phyloP scores from a whole-genome alignment of 768 basidiomycete genomes.

The Pleurotus giganteus region DNA sequence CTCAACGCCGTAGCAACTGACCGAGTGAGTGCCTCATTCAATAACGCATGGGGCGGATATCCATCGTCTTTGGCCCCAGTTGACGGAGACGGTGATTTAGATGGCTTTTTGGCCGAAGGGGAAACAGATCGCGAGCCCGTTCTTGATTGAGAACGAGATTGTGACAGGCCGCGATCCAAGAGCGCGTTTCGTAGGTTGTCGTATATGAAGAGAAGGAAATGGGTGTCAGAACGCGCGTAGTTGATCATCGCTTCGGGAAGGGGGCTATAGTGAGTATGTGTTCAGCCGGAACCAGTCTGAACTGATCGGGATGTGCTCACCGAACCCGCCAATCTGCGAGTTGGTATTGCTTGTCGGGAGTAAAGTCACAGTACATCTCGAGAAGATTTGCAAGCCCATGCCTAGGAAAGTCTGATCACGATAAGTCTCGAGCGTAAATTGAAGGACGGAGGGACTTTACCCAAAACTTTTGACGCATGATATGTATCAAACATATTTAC shows the following conservation, averaged over 20 bases:
- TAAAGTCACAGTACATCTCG: conserved; percentile 86
- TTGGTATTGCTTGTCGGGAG: conserved; percentile 94
- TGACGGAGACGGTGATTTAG: conserved; percentile 1
- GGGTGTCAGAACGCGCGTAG: conserved; percentile 96
- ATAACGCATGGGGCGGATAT: conserved; percentile 34
- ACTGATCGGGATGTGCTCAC: conserved; percentile 30
- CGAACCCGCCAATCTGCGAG: conserved; percentile 97
- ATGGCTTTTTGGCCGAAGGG: conserved; percentile 4
- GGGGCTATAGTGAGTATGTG: conserved; percentile 42
- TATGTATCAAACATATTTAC: conserved; percentile 98
- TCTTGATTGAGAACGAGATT: conserved; percentile 32
- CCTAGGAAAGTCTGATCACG: conserved; percentile 69
- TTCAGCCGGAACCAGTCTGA: background rate
- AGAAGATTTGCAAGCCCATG: conserved; percentile 85
- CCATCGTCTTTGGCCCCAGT: background rate
- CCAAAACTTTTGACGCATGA: conserved; percentile 86
- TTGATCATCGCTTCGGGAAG: conserved; percentile 84
- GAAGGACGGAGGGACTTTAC: conserved; percentile 31
- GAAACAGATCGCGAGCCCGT: background rate
- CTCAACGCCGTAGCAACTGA: conserved; percentile 78
- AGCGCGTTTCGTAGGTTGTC: conserved; percentile 88
- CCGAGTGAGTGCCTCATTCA: conserved; percentile 65
- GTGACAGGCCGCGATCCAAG: conserved; percentile 59
- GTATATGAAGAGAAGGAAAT: conserved; percentile 91
- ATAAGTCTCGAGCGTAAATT: background rate